Conservation (phyloP, 1,284 basidiomycete genomes). For the Puccinia novopanici region DNA sequence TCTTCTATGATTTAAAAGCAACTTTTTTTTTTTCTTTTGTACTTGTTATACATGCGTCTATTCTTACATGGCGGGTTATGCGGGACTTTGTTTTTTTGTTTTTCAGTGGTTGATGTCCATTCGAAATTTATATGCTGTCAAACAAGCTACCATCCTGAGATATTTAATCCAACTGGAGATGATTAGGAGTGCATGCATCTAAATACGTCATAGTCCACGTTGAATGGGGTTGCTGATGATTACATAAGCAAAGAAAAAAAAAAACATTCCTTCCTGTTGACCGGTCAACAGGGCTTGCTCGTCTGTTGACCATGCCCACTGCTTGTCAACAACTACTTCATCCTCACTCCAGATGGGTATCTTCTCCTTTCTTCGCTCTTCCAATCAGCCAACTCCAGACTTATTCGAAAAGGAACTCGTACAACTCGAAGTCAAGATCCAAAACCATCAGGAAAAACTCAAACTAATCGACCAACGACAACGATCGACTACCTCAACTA, state of each 20-base stretch:
- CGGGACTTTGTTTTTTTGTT: not conserved
- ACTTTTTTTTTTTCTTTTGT: slow-evolving; percentile 8
- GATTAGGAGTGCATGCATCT: too few species aligned
- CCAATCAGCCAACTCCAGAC: not conserved
- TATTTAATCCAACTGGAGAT: too few species aligned
- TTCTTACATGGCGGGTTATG: not conserved
- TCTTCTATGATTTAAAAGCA: not conserved
- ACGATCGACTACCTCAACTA: slow-evolving; percentile 79
- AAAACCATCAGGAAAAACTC: slow-evolving; percentile 30
- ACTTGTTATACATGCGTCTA: not conserved
- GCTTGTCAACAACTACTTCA: too few species aligned
- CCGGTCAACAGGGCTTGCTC: too few species aligned
- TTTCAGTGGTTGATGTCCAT: too few species aligned
- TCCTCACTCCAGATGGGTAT: slow-evolving; percentile 15
- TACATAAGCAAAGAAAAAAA: too few species aligned
- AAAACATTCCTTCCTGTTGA: too few species aligned
- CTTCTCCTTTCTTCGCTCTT: not conserved
- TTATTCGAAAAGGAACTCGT: slow-evolving; percentile 38
- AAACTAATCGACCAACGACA: slow-evolving; percentile 10
- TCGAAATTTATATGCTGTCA: too few species aligned
- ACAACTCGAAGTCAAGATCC: slow-evolving; percentile 35
- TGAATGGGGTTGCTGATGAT: too few species aligned
- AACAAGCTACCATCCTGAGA: too few species aligned
- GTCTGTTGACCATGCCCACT: not conserved
- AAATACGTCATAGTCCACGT: too few species aligned